Conservation (phyloP, 441 rosid genomes). For the Adansonia gregorii region DNA sequence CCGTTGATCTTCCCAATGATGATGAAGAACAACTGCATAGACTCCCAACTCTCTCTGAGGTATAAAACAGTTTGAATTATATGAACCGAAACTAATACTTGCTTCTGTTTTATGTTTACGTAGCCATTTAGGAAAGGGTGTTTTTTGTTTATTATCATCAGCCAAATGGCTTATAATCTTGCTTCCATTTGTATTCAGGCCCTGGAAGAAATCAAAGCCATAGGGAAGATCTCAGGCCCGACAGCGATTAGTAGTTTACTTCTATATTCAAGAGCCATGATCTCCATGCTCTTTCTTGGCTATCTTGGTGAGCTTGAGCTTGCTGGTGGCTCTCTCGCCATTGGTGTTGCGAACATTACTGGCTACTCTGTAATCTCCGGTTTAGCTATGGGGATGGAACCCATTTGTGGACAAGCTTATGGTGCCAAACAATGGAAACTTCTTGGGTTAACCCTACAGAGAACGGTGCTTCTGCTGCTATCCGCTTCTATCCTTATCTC, state of each 20-base stretch:
- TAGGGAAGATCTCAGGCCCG: conserved; percentile 90
- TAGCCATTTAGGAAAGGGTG: neutral
- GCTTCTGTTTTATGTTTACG: neutral
- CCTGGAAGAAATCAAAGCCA: conserved; percentile 77
- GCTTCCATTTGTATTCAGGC: conserved; percentile 50
- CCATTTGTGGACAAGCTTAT: conserved; percentile 95
- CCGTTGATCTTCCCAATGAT: conserved; percentile 39
- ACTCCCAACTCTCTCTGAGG: conserved; percentile 92
- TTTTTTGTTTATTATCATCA: neutral
- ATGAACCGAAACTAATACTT: neutral
- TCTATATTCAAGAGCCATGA: conserved; percentile 85
- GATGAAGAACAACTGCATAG: conserved; percentile 48
- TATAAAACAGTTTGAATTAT: conserved; percentile 25
- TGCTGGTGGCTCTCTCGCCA: conserved; percentile 94
- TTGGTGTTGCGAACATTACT: conserved; percentile 94
- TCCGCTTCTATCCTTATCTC: conserved; percentile 79
- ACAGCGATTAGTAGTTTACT: conserved; percentile 80
- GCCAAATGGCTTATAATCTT: conserved; percentile 7
- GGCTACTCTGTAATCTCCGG: conserved; percentile 98
- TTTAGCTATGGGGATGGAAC: conserved; percentile 98
- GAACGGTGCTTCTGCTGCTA: conserved; percentile 92
- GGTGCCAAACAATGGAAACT: conserved; percentile 91
- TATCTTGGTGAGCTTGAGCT: conserved; percentile 92
- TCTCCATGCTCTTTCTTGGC: conserved; percentile 95
- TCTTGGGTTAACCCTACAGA: conserved; percentile 88